These are phyloP conservation scores for Tetracladium marchalianum DNA, from an alignment of 495 filamentous ascomycete genomes.

Conservation along the genomic window DNA sequence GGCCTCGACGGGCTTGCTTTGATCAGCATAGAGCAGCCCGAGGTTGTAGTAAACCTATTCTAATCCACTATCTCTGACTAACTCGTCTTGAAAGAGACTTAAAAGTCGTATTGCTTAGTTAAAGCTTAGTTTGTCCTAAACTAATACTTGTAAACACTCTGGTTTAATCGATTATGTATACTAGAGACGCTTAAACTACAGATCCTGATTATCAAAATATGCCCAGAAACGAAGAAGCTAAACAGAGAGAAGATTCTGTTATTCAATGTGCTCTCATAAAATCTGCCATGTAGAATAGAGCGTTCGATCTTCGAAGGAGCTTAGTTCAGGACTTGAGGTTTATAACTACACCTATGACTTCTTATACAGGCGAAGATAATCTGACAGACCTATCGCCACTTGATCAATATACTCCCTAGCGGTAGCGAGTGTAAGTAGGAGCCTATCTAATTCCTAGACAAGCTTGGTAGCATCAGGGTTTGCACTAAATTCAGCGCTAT, in stretches of 20 bases:
- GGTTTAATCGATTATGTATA: conserved; percentile 1
- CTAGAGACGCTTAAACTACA: conserved; percentile 33
- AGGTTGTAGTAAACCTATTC: conserved; percentile 17
- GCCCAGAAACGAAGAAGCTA: conserved; percentile 34
- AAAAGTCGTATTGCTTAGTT: conserved; percentile 10
- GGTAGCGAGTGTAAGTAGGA: conserved; percentile 23
- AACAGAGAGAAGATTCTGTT: conserved; percentile 24
- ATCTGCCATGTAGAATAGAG: conserved; percentile 35
- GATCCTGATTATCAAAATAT: conserved; percentile 37
- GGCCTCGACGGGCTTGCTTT: conserved; percentile 23
- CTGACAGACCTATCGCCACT: conserved; percentile 12
- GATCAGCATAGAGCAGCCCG: conserved; percentile 21
- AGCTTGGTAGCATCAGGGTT: conserved; percentile 1
- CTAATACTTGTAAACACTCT: conserved; percentile 9
- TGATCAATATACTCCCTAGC: conserved; percentile 23
- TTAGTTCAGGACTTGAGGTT: conserved; percentile 17
- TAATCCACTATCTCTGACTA: conserved; percentile 27
- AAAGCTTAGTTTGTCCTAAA: conserved; percentile 13
- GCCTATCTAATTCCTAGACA: conserved; percentile 19
- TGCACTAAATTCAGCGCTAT: too few species aligned
- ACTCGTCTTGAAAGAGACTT: conserved; percentile 24
- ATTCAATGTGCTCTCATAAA: conserved; percentile 29
- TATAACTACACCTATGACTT: conserved; percentile 21
- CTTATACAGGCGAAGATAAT: conserved; percentile 15
- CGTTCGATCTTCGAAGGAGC: conserved; percentile 20